phyloP scores from a whole-genome alignment of 2,329 filamentous ascomycete species.

The Aspergillaceae sp. region DNA sequence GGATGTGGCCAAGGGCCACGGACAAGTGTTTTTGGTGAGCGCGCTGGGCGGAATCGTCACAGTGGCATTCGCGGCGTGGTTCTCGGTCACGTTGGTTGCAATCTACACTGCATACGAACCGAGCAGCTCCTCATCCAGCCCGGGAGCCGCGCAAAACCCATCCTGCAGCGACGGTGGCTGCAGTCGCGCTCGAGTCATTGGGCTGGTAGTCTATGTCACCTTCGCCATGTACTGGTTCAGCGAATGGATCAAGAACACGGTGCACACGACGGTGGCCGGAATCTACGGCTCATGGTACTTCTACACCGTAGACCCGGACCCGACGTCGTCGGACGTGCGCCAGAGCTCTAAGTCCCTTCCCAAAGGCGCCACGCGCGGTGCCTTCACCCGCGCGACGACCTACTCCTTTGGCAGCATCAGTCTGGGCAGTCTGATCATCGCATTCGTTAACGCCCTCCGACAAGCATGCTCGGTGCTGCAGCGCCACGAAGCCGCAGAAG shows the following conservation, averaged over 20 bases:
- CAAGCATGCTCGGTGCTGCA: slow-evolving; percentile 74
- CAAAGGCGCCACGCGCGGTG: slow-evolving; percentile 70
- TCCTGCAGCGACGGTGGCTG: slow-evolving; percentile 55
- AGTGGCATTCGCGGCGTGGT: slow-evolving; percentile 74
- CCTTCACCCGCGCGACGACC: slow-evolving; percentile 70
- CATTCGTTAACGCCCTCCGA: slow-evolving; percentile 75
- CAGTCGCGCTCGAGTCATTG: slow-evolving; percentile 68
- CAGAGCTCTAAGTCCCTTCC: slow-evolving; percentile 44
- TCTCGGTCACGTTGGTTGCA: slow-evolving; percentile 73
- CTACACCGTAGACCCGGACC: slow-evolving; percentile 50
- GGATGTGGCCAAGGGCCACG: slow-evolving; percentile 72
- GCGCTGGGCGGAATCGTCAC: slow-evolving; percentile 71
- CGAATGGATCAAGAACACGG: slow-evolving; percentile 88
- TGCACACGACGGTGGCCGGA: slow-evolving; percentile 78
- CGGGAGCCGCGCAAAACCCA: slow-evolving; percentile 35
- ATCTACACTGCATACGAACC: slow-evolving; percentile 81
- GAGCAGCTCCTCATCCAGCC: neutral
- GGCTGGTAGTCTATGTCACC: slow-evolving; percentile 74
- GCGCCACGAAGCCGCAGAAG: slow-evolving; percentile 54
- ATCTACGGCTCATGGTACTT: slow-evolving; percentile 95
- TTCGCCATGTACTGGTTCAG: slow-evolving; percentile 93
- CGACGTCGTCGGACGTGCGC: too few species aligned
- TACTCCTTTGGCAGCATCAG: slow-evolving; percentile 90
- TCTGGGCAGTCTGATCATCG: slow-evolving; percentile 75
- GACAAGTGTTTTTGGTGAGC: slow-evolving; percentile 80